Evolutionary conservation across 129 eudicot genomes (phyloP).

Genomic region (Flaveria trinervia): DNA sequence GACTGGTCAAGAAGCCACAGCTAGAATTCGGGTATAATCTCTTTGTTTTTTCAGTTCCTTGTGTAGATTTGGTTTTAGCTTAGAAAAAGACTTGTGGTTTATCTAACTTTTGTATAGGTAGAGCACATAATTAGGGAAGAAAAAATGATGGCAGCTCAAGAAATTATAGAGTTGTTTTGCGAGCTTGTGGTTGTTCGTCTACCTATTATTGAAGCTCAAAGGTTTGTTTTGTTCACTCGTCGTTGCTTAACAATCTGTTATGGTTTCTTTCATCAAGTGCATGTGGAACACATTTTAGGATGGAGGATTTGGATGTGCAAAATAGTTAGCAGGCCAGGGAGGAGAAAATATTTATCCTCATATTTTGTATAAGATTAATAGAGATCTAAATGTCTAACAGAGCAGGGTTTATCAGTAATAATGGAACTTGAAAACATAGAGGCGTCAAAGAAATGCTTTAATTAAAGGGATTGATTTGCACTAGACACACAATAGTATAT

Average conservation of each 20-base stretch:
- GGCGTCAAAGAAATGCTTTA: too few relatives aligned
- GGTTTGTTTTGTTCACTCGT: constrained; percentile 40
- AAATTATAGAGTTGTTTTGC: constrained; percentile 84
- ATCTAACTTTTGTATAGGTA: constrained; percentile 46
- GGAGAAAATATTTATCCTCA: constrained; percentile 1
- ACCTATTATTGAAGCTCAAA: constrained; percentile 92
- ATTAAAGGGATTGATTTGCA: background rate
- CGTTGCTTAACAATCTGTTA: background rate
- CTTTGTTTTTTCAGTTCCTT: background rate
- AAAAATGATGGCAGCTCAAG: constrained; percentile 99
- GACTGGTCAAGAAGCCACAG: constrained; percentile 99
- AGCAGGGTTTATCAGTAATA: background rate
- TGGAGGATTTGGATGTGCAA: constrained; percentile 7
- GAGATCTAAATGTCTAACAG: background rate
- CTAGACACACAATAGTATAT: background rate
- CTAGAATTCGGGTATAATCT: constrained; percentile 73
- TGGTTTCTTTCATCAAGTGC: background rate
- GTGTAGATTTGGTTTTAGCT: background rate
- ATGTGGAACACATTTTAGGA: background rate
- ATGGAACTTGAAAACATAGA: background rate
- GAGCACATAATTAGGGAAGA: constrained; percentile 97
- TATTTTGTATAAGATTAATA: background rate
- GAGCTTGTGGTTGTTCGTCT: constrained; percentile 95
- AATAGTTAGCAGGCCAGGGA: constrained; percentile 4
- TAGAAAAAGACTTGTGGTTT: background rate